Evolutionary conservation across 352 stramenopile species (phyloP), one percentile per base, ranked within the genome.

Genomic region (Pythium phragmiticola): DNA sequence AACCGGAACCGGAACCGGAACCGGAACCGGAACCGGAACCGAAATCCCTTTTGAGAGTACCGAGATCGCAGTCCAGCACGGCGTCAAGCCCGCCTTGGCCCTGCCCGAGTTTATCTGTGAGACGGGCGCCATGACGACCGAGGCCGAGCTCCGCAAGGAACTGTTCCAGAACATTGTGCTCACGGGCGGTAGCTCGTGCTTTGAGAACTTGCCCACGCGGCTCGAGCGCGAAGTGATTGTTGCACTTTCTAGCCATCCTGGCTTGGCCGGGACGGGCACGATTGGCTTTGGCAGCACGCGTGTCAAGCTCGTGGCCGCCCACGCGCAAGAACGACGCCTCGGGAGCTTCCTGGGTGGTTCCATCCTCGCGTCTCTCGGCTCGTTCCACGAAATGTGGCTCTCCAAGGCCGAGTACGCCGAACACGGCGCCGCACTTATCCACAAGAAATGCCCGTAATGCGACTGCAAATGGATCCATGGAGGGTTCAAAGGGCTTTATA

Each of bases 381-480:
- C 90, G 39, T 99, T 99, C 80, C 92, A 98, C 70, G 94, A 99
- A 65, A 99, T 99, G 96, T 99, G 96, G 96, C 97, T 99, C 68
- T 98, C 94, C 37, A 99, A 98, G 76, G 84, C 86, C n/a, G 97
- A 99, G 78, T 99, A 99, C 66, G 97, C 98, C 23, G 97, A 99
- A 78, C 93, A 96, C 72, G 97, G 97, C 23, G 82, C 95, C 36
- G 78, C 87, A 5, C 96, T 99, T 69, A 95, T 99, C 46, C 95
- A 99, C 84, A 96, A 97, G 65, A 99, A 99, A 75, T 99, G 96
- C 66, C 82, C 82, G 13, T 90, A 36, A 42, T 12, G 37, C 9
- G 3, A 42, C 2, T 42, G 37, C 26, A 30, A 30, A 30, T 30
- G 26, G 26, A 30, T 30, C 26, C 26, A 30, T 3, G 26, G 2